Evolutionary conservation across 352 stramenopile species (phyloP), one percentile per base, ranked within the genome.

Genomic region (Globisporangium paroecandrum): DNA sequence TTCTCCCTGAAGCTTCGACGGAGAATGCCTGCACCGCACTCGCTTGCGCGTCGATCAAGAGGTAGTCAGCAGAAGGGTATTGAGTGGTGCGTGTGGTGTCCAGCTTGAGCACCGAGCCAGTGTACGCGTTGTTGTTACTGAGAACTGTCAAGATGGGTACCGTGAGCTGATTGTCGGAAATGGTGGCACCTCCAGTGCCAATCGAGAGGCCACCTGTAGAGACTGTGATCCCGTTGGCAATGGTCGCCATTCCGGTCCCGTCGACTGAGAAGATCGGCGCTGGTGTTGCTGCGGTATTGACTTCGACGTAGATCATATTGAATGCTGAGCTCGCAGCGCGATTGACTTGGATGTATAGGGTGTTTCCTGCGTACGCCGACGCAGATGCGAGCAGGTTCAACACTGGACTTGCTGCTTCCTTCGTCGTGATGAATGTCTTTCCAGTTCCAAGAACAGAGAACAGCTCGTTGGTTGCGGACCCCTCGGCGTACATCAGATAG

Each of bases 1-100:
- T 85, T 58, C 72, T 85, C 0, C 79, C 79, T 12, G 79, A 88
- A 2, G 76, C 76, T 65, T 85, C 76, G 3, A 86, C 77, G 5
- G 76, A 74, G 34, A 88, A 86, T 1, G 77, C 73, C 29, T 55
- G 38, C 0, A 69, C 59, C 25, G 46, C 62, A 22, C 72, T 74
- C 1, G 79, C 74, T 15, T 58, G 72, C 0, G 64, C 72, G 27
- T 82, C 63, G 58, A 88, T 81, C 53, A 88, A 64, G 22, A 66
- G 38, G 27, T 76, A 88, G 68, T 88, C 79, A 15, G 65, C 15
- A 18, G 10, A 55, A 2, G 79, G 77, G 65, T 73, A 88, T 13
- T 47, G 49, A 20, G 58, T 75, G 10, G 56, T 22, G 10, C 66
- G 72, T 22, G 61, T 58, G 18, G 76, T 73, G 24, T 47, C 53